Evolutionary conservation across 2,329 filamentous ascomycete species (phyloP).

Genomic region (Neonectria hederae): DNA sequence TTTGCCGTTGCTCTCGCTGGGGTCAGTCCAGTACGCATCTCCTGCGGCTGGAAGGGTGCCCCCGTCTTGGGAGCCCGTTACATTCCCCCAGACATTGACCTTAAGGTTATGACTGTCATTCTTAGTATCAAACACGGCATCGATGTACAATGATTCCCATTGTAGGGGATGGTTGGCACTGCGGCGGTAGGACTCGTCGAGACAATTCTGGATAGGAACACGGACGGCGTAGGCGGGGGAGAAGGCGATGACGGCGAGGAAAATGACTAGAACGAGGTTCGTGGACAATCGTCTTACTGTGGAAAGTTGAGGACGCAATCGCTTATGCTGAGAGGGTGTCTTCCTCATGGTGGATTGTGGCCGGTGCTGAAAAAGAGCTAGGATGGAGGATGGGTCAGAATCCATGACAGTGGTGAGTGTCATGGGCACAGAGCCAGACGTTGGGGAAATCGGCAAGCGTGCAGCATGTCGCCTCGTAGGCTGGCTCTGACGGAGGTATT

Average conservation of each 20-base stretch:
- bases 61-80: slow-evolving; percentile 74
- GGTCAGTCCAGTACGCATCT: slow-evolving; percentile 70
- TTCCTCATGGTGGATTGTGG: slow-evolving; percentile 31
- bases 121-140: slow-evolving; percentile 75
- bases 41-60: slow-evolving; percentile 67
- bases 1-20: slow-evolving; percentile 74
- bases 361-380: slow-evolving; percentile 21
- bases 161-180: slow-evolving; percentile 69
- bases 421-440: slow-evolving; percentile 33
- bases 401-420: slow-evolving; percentile 29
- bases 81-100: slow-evolving; percentile 89
- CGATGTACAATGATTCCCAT: slow-evolving; percentile 79
- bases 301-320: slow-evolving; percentile 29
- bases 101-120: slow-evolving; percentile 71
- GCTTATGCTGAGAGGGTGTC: slow-evolving; percentile 19
- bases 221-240: slow-evolving; percentile 68
- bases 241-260: slow-evolving; percentile 52
- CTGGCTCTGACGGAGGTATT: slow-evolving; percentile 23
- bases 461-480: slow-evolving; percentile 37
- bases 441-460: slow-evolving; percentile 27
- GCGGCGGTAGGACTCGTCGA: slow-evolving; percentile 67
- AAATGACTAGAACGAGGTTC: slow-evolving; percentile 47
- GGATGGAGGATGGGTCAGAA: slow-evolving; percentile 10
- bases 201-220: slow-evolving; percentile 86
- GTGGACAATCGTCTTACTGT: slow-evolving; percentile 31